Percentiles rank a stretch among this genome's conserved stretches.
phyloP scores from a whole-genome alignment of 2,329 filamentous ascomycete species.

The Byssoonygena ceratinophila region DNA sequence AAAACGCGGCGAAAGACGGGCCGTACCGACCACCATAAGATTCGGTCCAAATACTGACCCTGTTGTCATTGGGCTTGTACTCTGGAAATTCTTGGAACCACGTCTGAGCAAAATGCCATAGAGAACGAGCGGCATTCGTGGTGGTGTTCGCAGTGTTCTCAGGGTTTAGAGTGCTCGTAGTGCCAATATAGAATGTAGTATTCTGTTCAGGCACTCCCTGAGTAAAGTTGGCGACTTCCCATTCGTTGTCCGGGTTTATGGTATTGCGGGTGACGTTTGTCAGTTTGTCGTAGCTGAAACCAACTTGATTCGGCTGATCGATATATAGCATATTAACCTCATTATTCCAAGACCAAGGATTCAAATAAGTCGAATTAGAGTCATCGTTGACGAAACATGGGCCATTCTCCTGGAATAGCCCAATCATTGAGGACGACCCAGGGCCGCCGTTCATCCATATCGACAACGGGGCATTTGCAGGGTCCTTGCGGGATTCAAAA shows the following conservation, averaged over 20 bases:
- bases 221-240: conserved; percentile 11
- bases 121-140: conserved; percentile 43
- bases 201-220: conserved; percentile 37
- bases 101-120: conserved; percentile 51
- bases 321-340: conserved; percentile 57
- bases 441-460: conserved; percentile 42
- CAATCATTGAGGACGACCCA: conserved; percentile 36
- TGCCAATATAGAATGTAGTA: conserved; percentile 41
- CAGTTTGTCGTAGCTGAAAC: conserved; percentile 45
- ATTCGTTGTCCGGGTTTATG: neutral
- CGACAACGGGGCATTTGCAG: conserved; percentile 34
- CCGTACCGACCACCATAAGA: conserved; percentile 39
- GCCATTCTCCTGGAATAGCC: conserved; percentile 36
- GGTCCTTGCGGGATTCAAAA: conserved; percentile 40
- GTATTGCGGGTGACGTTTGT: conserved; percentile 31
- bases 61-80: conserved; percentile 49
- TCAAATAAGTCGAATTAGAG: conserved; percentile 29
- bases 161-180: conserved; percentile 38
- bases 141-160: conserved; percentile 42
- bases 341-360: conserved; percentile 48
- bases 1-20: conserved; percentile 32
- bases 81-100: conserved; percentile 55
- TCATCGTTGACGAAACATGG: conserved; percentile 36
- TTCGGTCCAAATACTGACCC: conserved; percentile 38
- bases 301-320: conserved; percentile 53